Conservation (phyloP, 306 rosid species). For the Inga leiocalycina region DNA sequence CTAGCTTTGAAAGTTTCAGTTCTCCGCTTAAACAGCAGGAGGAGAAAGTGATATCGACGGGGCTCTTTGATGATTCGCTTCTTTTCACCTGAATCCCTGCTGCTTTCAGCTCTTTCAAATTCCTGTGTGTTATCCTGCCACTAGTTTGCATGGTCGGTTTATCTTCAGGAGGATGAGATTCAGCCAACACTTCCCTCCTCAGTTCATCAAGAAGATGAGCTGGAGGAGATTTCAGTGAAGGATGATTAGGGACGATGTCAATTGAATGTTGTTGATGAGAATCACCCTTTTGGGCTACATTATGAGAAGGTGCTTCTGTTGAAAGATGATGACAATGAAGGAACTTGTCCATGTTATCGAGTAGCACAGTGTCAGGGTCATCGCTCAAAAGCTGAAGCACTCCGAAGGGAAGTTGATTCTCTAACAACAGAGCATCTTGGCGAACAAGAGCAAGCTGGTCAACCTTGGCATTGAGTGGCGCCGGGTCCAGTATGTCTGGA, state of each 20-base stretch:
- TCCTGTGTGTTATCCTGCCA: background rate
- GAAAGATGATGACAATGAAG: background rate
- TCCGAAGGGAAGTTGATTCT: background rate
- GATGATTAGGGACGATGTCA: background rate
- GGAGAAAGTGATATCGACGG: background rate
- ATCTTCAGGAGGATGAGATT: background rate
- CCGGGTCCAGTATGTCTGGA: background rate
- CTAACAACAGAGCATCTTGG: background rate
- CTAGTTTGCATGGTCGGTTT: background rate
- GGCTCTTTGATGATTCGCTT: background rate
- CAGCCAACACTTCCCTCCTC: background rate
- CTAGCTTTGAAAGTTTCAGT: background rate
- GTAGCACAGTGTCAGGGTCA: accelerated
- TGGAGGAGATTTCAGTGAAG: background rate
- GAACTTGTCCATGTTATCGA: background rate
- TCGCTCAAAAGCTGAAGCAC: background rate
- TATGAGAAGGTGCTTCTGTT: background rate
- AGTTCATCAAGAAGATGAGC: background rate
- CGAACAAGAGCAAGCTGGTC: background rate
- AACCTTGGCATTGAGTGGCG: background rate
- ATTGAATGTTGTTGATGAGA: background rate
- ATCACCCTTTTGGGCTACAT: background rate
- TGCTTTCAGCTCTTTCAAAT: background rate
- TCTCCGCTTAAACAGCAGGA: background rate
- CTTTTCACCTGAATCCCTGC: background rate